Conservation (phyloP, 768 basidiomycete species). For the Tricholoma bakamatsutake region DNA sequence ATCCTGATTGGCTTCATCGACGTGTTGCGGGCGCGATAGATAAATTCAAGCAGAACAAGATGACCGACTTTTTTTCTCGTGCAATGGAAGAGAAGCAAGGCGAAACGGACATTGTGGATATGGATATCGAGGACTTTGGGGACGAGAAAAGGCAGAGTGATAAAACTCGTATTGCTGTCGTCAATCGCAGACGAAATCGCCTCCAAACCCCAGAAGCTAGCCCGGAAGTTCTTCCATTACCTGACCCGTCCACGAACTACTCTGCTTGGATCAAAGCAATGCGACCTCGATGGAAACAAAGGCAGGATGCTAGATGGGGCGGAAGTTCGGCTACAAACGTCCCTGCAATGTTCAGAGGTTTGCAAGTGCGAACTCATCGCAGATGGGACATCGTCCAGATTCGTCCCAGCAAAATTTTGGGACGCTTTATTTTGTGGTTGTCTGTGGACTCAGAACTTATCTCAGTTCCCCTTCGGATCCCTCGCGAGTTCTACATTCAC, state of each 20-base stretch:
- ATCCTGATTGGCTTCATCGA: conserved; percentile 96
- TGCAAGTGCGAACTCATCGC: conserved; percentile 50
- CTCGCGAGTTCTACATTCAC: conserved; percentile 91
- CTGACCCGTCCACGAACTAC: conserved; percentile 63
- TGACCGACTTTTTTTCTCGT: conserved; percentile 87
- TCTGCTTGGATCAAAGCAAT: conserved; percentile 73
- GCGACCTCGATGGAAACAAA: conserved; percentile 71
- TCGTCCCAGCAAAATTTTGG: conserved; percentile 65
- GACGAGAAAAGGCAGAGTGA: conserved; percentile 13
- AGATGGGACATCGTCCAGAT: conserved; percentile 95
- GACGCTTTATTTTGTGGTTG: conserved; percentile 87
- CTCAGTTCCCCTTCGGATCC: conserved; percentile 78
- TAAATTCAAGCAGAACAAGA: conserved; percentile 97
- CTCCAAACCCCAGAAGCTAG: conserved; percentile 38
- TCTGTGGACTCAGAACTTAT: conserved; percentile 74
- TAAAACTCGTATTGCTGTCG: conserved; percentile 45
- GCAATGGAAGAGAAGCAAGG: conserved; percentile 24
- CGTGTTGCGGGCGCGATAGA: conserved; percentile 86
- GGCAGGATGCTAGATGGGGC: conserved; percentile 41
- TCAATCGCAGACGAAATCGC: conserved; percentile 43
- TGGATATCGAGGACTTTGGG: conserved; percentile 67
- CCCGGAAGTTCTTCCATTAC: conserved; percentile 38
- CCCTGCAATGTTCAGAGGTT: conserved; percentile 71
- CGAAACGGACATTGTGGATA: conserved; percentile 40
- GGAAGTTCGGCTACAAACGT: conserved; percentile 36